phyloP scores from a whole-genome alignment of 169 alveolate genomes.

The Plasmodium coatneyi region DNA sequence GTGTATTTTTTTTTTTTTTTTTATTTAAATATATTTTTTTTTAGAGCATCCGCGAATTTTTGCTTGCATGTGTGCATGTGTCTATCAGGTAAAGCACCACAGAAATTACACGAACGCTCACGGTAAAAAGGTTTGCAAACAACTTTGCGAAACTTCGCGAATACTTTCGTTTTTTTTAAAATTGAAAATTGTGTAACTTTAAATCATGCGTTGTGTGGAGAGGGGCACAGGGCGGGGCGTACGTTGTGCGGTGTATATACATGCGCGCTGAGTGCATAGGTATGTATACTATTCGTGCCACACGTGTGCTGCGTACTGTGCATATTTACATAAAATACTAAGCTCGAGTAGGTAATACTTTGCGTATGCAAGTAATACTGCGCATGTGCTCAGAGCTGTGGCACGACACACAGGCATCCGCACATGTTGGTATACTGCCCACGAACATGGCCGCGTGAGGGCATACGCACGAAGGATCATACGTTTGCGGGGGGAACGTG shows the following conservation, averaged over 20 bases:
- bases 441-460: not conserved
- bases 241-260: slow-evolving; percentile 1
- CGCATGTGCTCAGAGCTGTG: not conserved
- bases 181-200: not conserved
- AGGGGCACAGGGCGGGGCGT: not conserved
- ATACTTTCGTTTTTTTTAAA: not conserved
- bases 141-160: not conserved
- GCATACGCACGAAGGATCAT: not conserved
- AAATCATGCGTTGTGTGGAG: not conserved
- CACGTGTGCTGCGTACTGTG: not conserved
- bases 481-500: not conserved
- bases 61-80: slow-evolving; percentile 59
- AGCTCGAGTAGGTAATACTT: not conserved
- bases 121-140: not conserved
- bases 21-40: slow-evolving; percentile 1
- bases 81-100: slow-evolving; percentile 39
- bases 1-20: slow-evolving; percentile 14
- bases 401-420: not conserved
- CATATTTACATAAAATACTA: not conserved
- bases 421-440: not conserved
- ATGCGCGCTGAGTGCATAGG: not conserved
- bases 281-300: not conserved
- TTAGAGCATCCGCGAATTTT: slow-evolving; percentile 42
- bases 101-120: not conserved
- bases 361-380: not conserved